Evolutionary conservation across 2,329 filamentous ascomycete species (phyloP).

Genomic region (Pyrenophora seminiperda): DNA sequence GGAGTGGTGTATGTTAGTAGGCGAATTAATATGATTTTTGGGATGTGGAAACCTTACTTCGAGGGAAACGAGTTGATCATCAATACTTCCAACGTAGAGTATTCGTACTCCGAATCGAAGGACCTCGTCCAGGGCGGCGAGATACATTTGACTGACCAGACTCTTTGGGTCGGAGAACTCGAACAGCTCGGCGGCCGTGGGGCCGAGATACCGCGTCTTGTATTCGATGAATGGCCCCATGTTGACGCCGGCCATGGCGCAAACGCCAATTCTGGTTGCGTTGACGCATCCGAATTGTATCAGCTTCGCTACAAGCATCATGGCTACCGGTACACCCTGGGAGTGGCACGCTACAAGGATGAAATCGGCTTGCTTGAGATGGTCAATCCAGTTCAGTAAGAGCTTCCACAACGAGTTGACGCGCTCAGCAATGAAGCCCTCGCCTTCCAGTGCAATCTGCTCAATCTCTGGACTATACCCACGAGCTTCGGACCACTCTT

Average conservation of each 20-base stretch:
- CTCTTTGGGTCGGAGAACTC: constrained; percentile 86
- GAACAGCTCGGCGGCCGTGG: constrained; percentile 91
- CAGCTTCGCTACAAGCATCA: constrained; percentile 91
- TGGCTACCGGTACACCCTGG: constrained; percentile 89
- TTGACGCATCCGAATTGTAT: constrained; percentile 87
- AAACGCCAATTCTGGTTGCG: constrained; percentile 75
- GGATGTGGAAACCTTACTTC: constrained; percentile 63
- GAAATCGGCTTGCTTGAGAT: constrained; percentile 84
- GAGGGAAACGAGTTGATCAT: constrained; percentile 93
- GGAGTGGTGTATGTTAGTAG: constrained; percentile 49
- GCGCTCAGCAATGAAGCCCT: constrained; percentile 87
- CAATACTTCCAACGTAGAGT: constrained; percentile 90
- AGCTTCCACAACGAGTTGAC: constrained; percentile 95
- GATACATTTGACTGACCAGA: constrained; percentile 80
- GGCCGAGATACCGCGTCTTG: constrained; percentile 85
- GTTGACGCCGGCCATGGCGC: constrained; percentile 88
- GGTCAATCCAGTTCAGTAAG: constrained; percentile 91
- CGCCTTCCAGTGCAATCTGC: constrained; percentile 91
- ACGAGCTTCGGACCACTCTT: constrained; percentile 73
- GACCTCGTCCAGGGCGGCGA: constrained; percentile 73
- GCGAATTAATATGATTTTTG: neutral
- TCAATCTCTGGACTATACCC: constrained; percentile 83
- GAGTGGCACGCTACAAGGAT: constrained; percentile 93
- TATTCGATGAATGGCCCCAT: constrained; percentile 92
- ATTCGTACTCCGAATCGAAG: constrained; percentile 81